These are phyloP conservation scores for Aspergillus terreus DNA, from an alignment of 2,329 filamentous ascomycete genomes.

Conservation along the genomic window DNA sequence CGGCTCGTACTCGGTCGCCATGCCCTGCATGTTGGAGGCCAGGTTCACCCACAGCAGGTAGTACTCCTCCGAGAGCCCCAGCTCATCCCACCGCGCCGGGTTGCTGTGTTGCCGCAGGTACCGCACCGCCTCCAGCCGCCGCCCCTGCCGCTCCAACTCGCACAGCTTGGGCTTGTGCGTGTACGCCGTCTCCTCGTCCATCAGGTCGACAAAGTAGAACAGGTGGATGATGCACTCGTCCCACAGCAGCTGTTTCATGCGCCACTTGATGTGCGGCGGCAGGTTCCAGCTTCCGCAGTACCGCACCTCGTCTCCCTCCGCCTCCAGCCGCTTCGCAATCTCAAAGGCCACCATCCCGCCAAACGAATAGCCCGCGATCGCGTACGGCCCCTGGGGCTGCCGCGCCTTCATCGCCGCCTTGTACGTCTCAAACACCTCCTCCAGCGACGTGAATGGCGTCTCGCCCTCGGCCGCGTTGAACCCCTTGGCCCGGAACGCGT, in stretches of 20 bases:
- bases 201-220: background rate
- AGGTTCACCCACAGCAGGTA: slow-evolving; percentile 1
- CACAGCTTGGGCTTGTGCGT: background rate
- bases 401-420: slow-evolving; percentile 29
- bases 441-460: slow-evolving; percentile 31
- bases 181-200: background rate
- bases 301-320: slow-evolving; percentile 29
- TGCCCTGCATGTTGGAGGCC: background rate
- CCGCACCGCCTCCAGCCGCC: too few species aligned
- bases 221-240: background rate
- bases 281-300: slow-evolving; percentile 25
- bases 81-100: background rate
- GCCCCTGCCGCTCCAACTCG: background rate
- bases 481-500: slow-evolving; percentile 44
- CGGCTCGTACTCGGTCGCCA: slow-evolving; percentile 2
- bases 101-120: background rate
- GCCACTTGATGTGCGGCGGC: slow-evolving; percentile 5
- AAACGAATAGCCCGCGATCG: slow-evolving; percentile 48
- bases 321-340: slow-evolving; percentile 43
- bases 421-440: slow-evolving; percentile 41
- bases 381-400: slow-evolving; percentile 49
- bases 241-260: slow-evolving; percentile 3
- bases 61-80: slow-evolving; percentile 3
- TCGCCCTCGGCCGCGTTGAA: slow-evolving; percentile 16
- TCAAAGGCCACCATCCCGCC: slow-evolving; percentile 49